Base-by-base conservation (phyloP, 139 green algal genomes). In the Chlorella sp. region DNA sequence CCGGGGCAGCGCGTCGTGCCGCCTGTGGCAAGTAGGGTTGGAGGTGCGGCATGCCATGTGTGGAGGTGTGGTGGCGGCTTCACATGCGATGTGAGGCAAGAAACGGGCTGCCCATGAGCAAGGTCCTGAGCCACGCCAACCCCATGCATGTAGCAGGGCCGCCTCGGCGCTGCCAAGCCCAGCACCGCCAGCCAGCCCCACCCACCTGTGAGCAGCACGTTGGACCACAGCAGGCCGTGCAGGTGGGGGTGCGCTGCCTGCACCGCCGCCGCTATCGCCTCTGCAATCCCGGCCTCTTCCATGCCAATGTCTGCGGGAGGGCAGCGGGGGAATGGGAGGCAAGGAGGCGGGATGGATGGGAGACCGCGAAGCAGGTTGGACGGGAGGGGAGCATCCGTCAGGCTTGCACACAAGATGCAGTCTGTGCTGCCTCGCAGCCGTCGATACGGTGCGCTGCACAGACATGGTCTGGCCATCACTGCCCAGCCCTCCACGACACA, bases 211-310 rank as follows among this genome's bases (percentile, higher is more conserved):
- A 97, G 79, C 17, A 97, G 44, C 4, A 98, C 80, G 62, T 97
- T 98, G 44, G 88, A 92, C 78, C 91, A 97, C 32, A 98, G 92
- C 89, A 97, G 90, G 13, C 87, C 89, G 15, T 92, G 90, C 44
- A 98, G 88, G 38, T 93, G 86, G 11, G 92, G 88, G 74, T 94
- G 94, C n/a, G 78, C 70, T 16, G 85, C 88, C 47, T 71, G 44
- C 38, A 89, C 73, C 47, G 89, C 86, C 62, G 92, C 67, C 41
- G 90, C 80, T 21, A 96, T 86, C 1, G 90, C 65, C 84, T 95
- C 87, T 25, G 92, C 86, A 28, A 95, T 41, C 30, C 91, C 91
- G 6, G 84, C 89, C 79, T 90, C 67, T 32, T 90, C 78, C 87
- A 90, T 85, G 51, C 93, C 91, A 28, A 97, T 91, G 87, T 96